Evolutionary conservation across 1,284 basidiomycete genomes (phyloP).

Genomic region (Tilletiaria anomala): DNA sequence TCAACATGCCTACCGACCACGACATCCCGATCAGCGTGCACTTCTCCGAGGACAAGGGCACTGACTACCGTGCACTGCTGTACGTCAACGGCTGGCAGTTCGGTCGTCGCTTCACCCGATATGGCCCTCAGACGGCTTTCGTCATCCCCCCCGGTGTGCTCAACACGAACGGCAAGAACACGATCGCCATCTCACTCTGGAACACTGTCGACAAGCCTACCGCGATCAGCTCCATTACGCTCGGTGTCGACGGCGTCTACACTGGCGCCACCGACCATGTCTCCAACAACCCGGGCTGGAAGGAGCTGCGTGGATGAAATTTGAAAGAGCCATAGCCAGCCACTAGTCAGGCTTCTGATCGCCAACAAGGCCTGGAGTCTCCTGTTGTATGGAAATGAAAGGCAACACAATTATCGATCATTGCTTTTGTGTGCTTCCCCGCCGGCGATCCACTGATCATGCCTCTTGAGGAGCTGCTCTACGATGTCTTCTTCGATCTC

Average conservation of each 20-base stretch:
- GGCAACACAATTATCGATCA: too few species aligned
- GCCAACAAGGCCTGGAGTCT: too few species aligned
- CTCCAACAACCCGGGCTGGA: conserved; percentile 7
- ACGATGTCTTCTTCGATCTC: conserved; percentile 89
- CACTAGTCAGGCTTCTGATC: too few species aligned
- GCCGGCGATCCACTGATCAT: conserved; percentile 54
- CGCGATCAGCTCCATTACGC: neutral
- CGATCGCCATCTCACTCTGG: conserved; percentile 15
- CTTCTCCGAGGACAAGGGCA: conserved; percentile 2
- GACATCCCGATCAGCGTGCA: conserved; percentile 11
- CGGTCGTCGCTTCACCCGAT: conserved; percentile 12
- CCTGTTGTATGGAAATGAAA: too few species aligned
- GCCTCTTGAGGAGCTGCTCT: conserved; percentile 56
- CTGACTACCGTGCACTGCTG: conserved; percentile 10
- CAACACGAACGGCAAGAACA: conserved; percentile 9
- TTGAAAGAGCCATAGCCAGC: too few species aligned
- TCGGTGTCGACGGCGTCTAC: conserved; percentile 1
- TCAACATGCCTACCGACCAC: conserved; percentile 39
- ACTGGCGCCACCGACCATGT: neutral
- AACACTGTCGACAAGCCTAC: conserved; percentile 3
- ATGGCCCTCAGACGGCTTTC: conserved; percentile 14
- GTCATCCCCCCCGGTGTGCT: conserved; percentile 15
- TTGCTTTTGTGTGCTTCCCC: too few species aligned
- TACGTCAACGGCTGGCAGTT: conserved; percentile 33
- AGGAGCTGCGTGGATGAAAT: conserved; percentile 8